A percentile compares a stretch with the other conserved stretches of the same genome.
Evolutionary conservation across 805 yeast species (phyloP).

Genomic region (Yarrowia sp.): DNA sequence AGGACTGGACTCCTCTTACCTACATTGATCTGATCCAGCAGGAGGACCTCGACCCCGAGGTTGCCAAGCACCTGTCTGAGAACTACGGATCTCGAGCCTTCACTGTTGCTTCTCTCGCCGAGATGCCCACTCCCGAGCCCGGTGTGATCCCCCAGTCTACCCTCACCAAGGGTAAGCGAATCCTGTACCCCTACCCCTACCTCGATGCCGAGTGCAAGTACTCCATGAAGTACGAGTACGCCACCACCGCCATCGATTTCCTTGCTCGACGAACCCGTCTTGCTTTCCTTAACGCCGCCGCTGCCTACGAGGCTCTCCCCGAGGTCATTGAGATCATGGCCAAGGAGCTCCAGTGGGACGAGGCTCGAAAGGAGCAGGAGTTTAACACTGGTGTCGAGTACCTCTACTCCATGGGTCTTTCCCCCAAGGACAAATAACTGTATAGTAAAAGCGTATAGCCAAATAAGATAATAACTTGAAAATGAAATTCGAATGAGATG

Average conservation of each 20-base stretch:
- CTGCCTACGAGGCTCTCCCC: constrained; percentile 75
- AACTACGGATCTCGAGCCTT: constrained; percentile 87
- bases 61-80: constrained; percentile 76
- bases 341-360: constrained; percentile 71
- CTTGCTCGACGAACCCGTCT: constrained; percentile 89
- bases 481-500: not conserved
- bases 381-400: constrained; percentile 38
- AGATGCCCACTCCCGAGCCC: constrained; percentile 35
- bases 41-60: constrained; percentile 63
- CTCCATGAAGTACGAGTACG: constrained; percentile 76
- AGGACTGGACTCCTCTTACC: constrained; percentile 68
- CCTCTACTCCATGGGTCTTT: constrained; percentile 42
- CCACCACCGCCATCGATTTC: constrained; percentile 85
- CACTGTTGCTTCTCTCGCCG: constrained; percentile 58
- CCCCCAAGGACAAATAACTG: constrained; percentile 14
- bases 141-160: constrained; percentile 28
- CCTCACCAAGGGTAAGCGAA: constrained; percentile 36
- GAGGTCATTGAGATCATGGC: constrained; percentile 85
- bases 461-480: constrained; percentile 1
- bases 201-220: constrained; percentile 81
- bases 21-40: constrained; percentile 77
- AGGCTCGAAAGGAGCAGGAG: constrained; percentile 53
- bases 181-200: constrained; percentile 72
- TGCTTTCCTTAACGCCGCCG: constrained; percentile 84
- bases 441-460: constrained; percentile 22